phyloP scores from a whole-genome alignment of 768 basidiomycete genomes.

The Phylloporus sp. region DNA sequence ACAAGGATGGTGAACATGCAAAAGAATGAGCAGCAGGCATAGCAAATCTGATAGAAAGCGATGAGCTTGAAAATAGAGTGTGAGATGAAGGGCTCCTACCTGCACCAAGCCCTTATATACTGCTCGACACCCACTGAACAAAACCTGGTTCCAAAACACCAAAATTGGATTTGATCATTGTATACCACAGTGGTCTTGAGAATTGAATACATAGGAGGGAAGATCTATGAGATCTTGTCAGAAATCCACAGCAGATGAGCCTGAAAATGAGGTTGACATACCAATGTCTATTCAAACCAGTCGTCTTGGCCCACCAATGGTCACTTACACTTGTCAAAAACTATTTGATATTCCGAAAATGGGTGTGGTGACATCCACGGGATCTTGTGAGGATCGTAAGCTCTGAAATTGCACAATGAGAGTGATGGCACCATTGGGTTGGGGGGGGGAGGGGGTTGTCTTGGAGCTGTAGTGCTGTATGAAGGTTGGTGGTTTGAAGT shows the following conservation, averaged over 20 bases:
- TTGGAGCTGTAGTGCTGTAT: too few relatives aligned
- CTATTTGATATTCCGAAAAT: too few relatives aligned
- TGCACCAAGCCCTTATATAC: too few relatives aligned
- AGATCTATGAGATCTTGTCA: not conserved
- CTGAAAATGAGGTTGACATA: not conserved
- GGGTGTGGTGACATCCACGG: not conserved
- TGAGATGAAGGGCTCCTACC: not conserved
- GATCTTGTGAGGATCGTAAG: not conserved
- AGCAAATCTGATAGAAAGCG: too few relatives aligned
- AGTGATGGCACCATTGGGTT: not conserved
- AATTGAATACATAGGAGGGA: not conserved
- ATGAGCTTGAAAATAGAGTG: not conserved
- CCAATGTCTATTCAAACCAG: not conserved
- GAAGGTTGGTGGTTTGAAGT: not conserved
- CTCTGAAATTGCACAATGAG: not conserved
- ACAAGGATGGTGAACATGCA: not conserved
- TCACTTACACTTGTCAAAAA: not conserved
- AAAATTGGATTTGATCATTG: too few relatives aligned
- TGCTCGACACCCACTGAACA: too few relatives aligned
- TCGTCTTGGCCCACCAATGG: not conserved
- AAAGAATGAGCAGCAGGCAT: not conserved
- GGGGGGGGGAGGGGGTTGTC: too few relatives aligned
- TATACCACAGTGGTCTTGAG: too few relatives aligned
- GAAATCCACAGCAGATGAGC: not conserved
- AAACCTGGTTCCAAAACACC: too few relatives aligned